These are phyloP conservation scores for Chiua sp. DNA, from an alignment of 1,284 basidiomycete genomes.

Conservation along the genomic window DNA sequence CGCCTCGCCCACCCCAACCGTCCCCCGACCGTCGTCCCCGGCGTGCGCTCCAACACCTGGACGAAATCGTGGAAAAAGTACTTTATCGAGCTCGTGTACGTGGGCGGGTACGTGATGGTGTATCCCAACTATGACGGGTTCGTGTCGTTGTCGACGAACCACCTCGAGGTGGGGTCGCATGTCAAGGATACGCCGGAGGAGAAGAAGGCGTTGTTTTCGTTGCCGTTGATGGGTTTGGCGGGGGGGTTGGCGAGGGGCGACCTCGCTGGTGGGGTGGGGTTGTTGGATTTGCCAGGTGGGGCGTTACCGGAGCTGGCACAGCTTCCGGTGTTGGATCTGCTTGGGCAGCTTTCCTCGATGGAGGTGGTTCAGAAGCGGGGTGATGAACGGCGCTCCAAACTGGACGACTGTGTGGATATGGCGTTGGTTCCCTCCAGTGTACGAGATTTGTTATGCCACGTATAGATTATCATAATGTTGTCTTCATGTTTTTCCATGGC, in stretches of 20 bases:
- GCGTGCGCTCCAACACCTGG: conserved; percentile 82
- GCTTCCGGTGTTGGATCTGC: conserved; percentile 74
- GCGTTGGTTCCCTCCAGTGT: conserved; percentile 35
- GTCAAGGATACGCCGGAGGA: conserved; percentile 62
- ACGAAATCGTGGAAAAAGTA: conserved; percentile 84
- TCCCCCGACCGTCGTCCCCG: conserved; percentile 64
- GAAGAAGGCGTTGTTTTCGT: conserved; percentile 66
- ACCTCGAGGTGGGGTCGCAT: conserved; percentile 82
- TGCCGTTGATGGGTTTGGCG: conserved; percentile 67
- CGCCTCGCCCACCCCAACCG: conserved; percentile 61
- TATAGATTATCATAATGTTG: too few species aligned
- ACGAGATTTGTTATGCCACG: conserved; percentile 42
- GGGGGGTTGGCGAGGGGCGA: conserved; percentile 18
- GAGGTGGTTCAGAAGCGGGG: conserved; percentile 49
- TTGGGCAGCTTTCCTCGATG: conserved; percentile 58
- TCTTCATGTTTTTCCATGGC: not conserved
- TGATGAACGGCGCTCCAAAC: conserved; percentile 28
- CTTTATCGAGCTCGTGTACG: conserved; percentile 82
- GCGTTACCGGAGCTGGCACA: conserved; percentile 56
- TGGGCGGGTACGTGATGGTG: conserved; percentile 84
- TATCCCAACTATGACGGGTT: conserved; percentile 81
- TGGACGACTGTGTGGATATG: conserved; percentile 30
- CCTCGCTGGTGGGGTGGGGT: conserved; percentile 32
- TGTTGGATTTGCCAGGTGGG: conserved; percentile 63
- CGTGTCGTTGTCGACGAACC: conserved; percentile 81